These are phyloP conservation scores for Hericium rajendrae DNA, from an alignment of 768 basidiomycete genomes.

Conservation along the genomic window DNA sequence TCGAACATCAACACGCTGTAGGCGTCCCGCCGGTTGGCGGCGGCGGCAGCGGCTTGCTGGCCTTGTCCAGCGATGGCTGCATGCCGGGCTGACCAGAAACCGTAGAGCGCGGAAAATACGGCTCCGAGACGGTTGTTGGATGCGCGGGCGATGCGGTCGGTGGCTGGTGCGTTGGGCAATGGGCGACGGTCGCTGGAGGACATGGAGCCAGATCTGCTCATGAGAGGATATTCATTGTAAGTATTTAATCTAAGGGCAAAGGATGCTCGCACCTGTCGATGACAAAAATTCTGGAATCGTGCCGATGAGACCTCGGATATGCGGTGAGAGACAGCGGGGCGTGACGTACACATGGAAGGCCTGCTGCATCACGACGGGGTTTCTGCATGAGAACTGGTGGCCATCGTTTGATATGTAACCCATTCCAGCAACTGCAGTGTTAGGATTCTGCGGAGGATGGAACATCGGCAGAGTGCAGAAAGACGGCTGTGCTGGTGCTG, in stretches of 20 bases:
- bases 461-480: slow-evolving; percentile 47
- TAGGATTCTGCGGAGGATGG: slow-evolving; percentile 29
- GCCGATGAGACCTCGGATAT: not conserved
- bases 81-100: slow-evolving; percentile 47
- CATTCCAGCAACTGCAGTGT: slow-evolving; percentile 19
- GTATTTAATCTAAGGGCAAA: not conserved
- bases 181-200: slow-evolving; percentile 29
- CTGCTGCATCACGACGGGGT: slow-evolving; percentile 42
- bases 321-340: not conserved
- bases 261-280: slow-evolving; percentile 32
- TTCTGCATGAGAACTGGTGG: slow-evolving; percentile 42
- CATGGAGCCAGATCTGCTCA: slow-evolving; percentile 45
- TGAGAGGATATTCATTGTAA: not conserved
- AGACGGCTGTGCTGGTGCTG: slow-evolving; percentile 36
- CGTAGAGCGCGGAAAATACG: slow-evolving; percentile 43
- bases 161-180: slow-evolving; percentile 32
- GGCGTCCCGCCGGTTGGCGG: slow-evolving; percentile 32
- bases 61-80: slow-evolving; percentile 22
- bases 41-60: slow-evolving; percentile 13
- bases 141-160: slow-evolving; percentile 25
- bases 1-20: slow-evolving; percentile 48
- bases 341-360: slow-evolving; percentile 50
- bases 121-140: slow-evolving; percentile 47
- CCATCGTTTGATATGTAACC: slow-evolving; percentile 50
- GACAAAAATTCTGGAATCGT: slow-evolving; percentile 36